phyloP scores from a whole-genome alignment of 352 stramenopile species.

The Thraustotheca clavata region DNA sequence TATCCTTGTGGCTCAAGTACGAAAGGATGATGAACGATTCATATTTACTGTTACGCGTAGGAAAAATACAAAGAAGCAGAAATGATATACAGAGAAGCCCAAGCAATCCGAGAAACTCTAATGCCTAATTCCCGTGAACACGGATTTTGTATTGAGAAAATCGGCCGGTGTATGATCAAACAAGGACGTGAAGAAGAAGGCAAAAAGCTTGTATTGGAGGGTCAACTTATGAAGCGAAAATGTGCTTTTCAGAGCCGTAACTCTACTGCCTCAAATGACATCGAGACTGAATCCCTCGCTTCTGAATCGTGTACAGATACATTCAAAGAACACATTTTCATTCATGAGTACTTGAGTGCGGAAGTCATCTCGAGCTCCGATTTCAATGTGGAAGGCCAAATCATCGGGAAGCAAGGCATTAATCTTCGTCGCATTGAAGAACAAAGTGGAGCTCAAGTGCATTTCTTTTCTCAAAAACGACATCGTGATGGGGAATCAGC shows the following conservation, averaged over 20 bases:
- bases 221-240: slow-evolving; percentile 14
- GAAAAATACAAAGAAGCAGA: slow-evolving; percentile 65
- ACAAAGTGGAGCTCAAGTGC: slow-evolving; percentile 6
- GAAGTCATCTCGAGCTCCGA: background rate
- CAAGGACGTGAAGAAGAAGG: slow-evolving; percentile 60
- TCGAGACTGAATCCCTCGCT: background rate
- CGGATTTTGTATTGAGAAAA: slow-evolving; percentile 76
- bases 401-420: slow-evolving; percentile 13
- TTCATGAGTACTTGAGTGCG: background rate
- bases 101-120: slow-evolving; percentile 63
- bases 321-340: background rate
- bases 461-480: background rate
- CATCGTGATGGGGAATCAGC: background rate
- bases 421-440: slow-evolving; percentile 7
- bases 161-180: slow-evolving; percentile 56
- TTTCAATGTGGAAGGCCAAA: slow-evolving; percentile 12
- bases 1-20: slow-evolving; percentile 67
- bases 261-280: slow-evolving; percentile 1
- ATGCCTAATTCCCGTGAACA: slow-evolving; percentile 67
- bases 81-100: slow-evolving; percentile 50
- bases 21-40: background rate
- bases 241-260: background rate
- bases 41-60: slow-evolving; percentile 17
- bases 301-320: background rate
- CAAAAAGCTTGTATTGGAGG: slow-evolving; percentile 19